Evolutionary conservation across 169 alveolate species (phyloP).

Genomic region (Plasmodium reichenowi): DNA sequence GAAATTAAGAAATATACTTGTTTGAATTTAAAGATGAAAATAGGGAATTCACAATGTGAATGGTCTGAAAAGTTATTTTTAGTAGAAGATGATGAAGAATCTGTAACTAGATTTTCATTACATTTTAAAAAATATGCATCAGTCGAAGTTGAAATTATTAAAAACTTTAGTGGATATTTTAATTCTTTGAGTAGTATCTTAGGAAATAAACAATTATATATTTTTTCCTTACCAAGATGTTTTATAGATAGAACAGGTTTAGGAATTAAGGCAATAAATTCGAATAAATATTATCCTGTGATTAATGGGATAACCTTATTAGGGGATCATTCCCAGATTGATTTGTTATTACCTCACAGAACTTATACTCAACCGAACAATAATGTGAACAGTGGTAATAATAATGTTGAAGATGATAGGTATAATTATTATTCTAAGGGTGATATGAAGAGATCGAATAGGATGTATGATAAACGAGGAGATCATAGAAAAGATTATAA

Average conservation of each 20-base stretch:
- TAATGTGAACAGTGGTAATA: constrained; percentile 5
- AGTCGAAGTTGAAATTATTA: constrained; percentile 68
- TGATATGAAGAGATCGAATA: not conserved
- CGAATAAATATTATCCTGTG: constrained; percentile 80
- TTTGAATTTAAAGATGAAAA: constrained; percentile 64
- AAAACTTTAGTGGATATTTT: constrained; percentile 72
- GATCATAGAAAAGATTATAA: not conserved
- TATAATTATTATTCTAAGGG: not conserved
- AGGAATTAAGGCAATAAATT: constrained; percentile 83
- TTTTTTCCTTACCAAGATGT: constrained; percentile 87
- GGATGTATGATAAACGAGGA: not conserved
- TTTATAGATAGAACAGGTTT: constrained; percentile 90
- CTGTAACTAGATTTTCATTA: constrained; percentile 66
- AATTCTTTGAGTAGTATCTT: constrained; percentile 73
- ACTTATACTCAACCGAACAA: not conserved
- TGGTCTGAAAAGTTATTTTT: constrained; percentile 68
- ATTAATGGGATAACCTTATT: constrained; percentile 84
- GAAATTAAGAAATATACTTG: constrained; percentile 71
- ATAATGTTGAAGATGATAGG: not conserved
- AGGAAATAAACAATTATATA: constrained; percentile 76
- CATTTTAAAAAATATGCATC: constrained; percentile 72
- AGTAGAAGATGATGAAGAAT: constrained; percentile 74
- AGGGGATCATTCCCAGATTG: constrained; percentile 73
- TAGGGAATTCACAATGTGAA: constrained; percentile 77
- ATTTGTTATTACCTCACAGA: constrained; percentile 72